These are phyloP conservation scores for Trametes pubescens DNA, from an alignment of 1,284 basidiomycete species.

Conservation along the genomic window DNA sequence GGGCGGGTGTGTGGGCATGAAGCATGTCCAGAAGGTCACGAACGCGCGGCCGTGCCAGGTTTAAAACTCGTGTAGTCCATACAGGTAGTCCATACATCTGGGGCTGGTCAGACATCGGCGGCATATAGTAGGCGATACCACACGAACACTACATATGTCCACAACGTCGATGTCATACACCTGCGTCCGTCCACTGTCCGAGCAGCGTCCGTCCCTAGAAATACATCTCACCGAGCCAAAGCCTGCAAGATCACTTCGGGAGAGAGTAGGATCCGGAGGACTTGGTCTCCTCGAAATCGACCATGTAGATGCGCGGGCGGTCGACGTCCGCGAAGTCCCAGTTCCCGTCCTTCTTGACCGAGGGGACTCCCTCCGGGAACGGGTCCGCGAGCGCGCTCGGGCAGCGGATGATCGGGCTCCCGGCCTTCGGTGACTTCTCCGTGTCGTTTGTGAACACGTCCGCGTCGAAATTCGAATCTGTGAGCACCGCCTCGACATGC, in stretches of 20 bases:
- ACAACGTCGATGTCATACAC: background rate
- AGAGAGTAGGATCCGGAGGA: background rate
- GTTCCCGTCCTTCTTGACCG: conserved; percentile 36
- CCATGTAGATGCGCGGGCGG: conserved; percentile 37
- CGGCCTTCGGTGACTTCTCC: conserved; percentile 33
- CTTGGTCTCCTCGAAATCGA: conserved; percentile 30
- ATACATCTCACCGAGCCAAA: background rate
- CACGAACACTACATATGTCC: background rate
- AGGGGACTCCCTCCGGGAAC: conserved; percentile 23
- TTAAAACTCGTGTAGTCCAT: background rate
- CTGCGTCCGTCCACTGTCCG: background rate
- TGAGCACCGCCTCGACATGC: conserved; percentile 52
- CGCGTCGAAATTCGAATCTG: conserved; percentile 52
- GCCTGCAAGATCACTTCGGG: background rate
- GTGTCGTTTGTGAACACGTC: conserved; percentile 50
- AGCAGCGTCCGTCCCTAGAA: background rate
- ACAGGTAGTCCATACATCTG: background rate
- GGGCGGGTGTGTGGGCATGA: conserved; percentile 39
- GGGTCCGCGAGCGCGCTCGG: conserved; percentile 29
- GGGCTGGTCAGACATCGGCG: background rate
- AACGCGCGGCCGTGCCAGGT: conserved; percentile 25
- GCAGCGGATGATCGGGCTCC: conserved; percentile 19
- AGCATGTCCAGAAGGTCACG: conserved; percentile 33
- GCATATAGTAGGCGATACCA: background rate
- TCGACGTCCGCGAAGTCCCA: conserved; percentile 36